Base-by-base conservation (phyloP, 1,284 basidiomycete species). In the Uromyces viciae-fabae region DNA sequence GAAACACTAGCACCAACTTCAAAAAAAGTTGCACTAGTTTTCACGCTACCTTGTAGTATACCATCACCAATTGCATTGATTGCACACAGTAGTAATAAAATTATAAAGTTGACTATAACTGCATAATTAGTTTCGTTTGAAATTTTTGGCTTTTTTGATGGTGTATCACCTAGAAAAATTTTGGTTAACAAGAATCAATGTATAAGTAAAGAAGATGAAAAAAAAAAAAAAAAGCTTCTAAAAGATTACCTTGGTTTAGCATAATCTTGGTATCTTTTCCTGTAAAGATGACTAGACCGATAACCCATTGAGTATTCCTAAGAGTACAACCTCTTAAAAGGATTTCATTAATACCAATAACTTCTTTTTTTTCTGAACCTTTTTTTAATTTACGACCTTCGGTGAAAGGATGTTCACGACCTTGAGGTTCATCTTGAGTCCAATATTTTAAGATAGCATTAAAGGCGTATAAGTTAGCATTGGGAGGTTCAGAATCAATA, bases 51-150 rank as follows among this genome's bases (percentile, higher is more conserved):
- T 82, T 93, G 90, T 83, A 91, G 89, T 75, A 93, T 85, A 0
- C 94, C 95, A 84, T 90, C 93, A 83, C 91, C 89, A 82, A 94
- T 89, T 0, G 90, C 92, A 71, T 85, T 85, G 46, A 91, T 86
- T 11, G 91, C 84, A 86, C 95, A 98, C 88, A 98, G 93, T 58
- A 90, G 78, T 66, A 92, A 86, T 76, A 98, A 88, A 81, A 98
- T 87, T 76, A 90, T 87, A 85, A 98, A 98, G 87, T 98, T 98
- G 88, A 96, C 93, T 76, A 95, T 88, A 83, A 98, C 95, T 85
- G 98, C 98, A 89, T 95, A 96, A 86, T 97, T 98, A n/a, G 96
- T 98, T 88, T 98, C 95, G 87, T 91, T 92, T 87, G 98, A 95
- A 85, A 98, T 97, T 89, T 97, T 98, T 84, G 92, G 93, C 79